Evolutionary conservation across 257 asterid genomes (phyloP).

Genomic region (Capsicum baccatum): DNA sequence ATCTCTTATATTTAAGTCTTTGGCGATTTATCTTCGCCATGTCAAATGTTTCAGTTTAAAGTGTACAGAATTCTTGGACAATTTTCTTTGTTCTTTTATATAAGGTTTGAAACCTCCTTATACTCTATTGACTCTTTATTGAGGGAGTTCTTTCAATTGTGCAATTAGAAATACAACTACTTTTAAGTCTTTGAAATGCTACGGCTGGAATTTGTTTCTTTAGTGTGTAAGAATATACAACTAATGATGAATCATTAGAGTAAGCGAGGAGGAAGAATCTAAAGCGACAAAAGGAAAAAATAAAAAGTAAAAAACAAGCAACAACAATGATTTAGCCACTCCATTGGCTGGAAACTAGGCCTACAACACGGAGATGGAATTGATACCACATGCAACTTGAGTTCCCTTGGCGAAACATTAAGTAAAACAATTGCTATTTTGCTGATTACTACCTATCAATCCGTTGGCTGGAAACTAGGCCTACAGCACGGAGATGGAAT

Average conservation of each 20-base stretch:
- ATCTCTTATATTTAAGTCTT: neutral
- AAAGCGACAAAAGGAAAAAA: neutral
- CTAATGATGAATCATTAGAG: neutral
- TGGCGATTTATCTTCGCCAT: neutral
- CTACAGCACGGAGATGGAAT: neutral
- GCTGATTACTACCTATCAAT: neutral
- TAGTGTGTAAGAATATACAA: neutral
- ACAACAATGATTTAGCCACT: neutral
- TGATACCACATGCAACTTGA: conserved; percentile 18
- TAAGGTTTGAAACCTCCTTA: neutral
- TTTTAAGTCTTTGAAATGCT: conserved; percentile 7
- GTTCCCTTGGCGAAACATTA: neutral
- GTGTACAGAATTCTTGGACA: neutral
- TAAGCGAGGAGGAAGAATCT: conserved; percentile 7
- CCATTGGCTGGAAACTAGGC: neutral
- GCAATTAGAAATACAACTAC: neutral
- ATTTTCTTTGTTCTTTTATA: neutral
- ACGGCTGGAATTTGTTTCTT: neutral
- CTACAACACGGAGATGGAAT: neutral
- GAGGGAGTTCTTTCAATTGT: neutral
- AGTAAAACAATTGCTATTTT: neutral
- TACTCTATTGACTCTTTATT: neutral
- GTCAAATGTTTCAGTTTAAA: neutral
- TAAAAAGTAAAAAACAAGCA: neutral
- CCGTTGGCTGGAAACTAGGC: neutral